phyloP scores from a whole-genome alignment of 2,329 filamentous ascomycete genomes.

The Paraphaeosphaeria minitans region DNA sequence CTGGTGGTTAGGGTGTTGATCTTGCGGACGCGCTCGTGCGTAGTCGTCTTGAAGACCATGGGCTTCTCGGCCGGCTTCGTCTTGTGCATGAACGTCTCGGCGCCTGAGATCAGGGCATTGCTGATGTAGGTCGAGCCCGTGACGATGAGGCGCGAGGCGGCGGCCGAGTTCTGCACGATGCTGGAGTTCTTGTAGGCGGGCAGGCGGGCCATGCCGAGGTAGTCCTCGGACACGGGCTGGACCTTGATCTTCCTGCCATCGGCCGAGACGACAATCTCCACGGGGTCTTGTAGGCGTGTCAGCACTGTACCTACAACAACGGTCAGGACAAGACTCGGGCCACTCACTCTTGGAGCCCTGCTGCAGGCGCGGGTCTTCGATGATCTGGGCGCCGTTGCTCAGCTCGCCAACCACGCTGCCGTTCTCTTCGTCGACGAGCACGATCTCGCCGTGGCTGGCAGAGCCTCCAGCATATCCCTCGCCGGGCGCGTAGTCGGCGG shows the following conservation, averaged over 20 bases:
- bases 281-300: conserved; percentile 64
- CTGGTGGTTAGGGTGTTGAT: conserved; percentile 84
- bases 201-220: conserved; percentile 78
- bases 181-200: conserved; percentile 90
- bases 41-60: conserved; percentile 83
- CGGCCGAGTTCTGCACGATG: conserved; percentile 83
- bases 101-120: conserved; percentile 76
- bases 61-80: conserved; percentile 79
- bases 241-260: conserved; percentile 73
- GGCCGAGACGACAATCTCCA: conserved; percentile 75
- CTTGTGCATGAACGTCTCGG: conserved; percentile 79
- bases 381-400: conserved; percentile 77
- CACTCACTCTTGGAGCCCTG: conserved; percentile 86
- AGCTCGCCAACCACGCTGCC: conserved; percentile 94
- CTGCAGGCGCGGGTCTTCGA: conserved; percentile 76
- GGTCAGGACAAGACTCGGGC: neutral
- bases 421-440: conserved; percentile 93
- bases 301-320: conserved; percentile 22
- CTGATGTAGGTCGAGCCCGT: conserved; percentile 82
- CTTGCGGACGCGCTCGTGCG: conserved; percentile 83
- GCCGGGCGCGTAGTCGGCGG: conserved; percentile 77
- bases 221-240: conserved; percentile 69
- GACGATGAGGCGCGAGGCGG: conserved; percentile 88
- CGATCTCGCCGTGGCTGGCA: conserved; percentile 71
- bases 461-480: conserved; percentile 69